Evolutionary conservation across 1,284 basidiomycete species (phyloP), one percentile per base, ranked within the genome.

Genomic region (Pseudozyma pruni): DNA sequence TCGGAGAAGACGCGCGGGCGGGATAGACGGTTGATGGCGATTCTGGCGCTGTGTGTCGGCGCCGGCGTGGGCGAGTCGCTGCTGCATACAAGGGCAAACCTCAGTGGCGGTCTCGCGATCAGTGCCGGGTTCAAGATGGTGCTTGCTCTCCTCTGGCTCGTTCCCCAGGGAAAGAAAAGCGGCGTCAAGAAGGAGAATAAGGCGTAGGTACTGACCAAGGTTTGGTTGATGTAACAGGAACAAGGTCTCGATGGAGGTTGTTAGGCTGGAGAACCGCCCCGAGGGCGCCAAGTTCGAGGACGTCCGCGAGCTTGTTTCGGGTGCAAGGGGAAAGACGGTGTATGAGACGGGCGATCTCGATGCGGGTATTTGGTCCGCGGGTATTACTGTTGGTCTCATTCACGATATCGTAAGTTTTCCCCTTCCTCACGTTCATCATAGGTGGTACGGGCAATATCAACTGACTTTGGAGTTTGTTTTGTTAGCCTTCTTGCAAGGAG

Each of bases 211-310:
- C 23, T 29, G 9, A 22, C n/a, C 25, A 27, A 19, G 16, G 27
- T 19, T 29, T 13, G n/a, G n/a, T n/a, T n/a, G n/a, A n/a, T n/a
- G n/a, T n/a, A n/a, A n/a, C 37, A 71, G 68, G 41, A 94, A 94
- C 85, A 87, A 86, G 62, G 87, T 94, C 32, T 85, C 92, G 4
- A 80, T 87, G 39, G 89, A 95, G 81, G 93, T 97, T 16, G 90
- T 94, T 20, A 84, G 86, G 16, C 86, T 94, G 43, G 94, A 96
- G 84, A 86, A 86, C 16, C 86, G 90, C 48, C 90, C 91, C 0
- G 90, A 89, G 37, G 92, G 93, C 8, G 91, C 90, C 48, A 90
- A 94, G 83, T 96, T 97, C 76, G 88, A 91, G 76, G 93, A 97
- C 29, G 75, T 94, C 17, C 86, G 88, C 25, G 88, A 66, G 11